Percentiles rank a stretch among this genome's conserved stretches.
Conservation (phyloP, 495 filamentous ascomycete genomes). For the Echria macrotheca region DNA sequence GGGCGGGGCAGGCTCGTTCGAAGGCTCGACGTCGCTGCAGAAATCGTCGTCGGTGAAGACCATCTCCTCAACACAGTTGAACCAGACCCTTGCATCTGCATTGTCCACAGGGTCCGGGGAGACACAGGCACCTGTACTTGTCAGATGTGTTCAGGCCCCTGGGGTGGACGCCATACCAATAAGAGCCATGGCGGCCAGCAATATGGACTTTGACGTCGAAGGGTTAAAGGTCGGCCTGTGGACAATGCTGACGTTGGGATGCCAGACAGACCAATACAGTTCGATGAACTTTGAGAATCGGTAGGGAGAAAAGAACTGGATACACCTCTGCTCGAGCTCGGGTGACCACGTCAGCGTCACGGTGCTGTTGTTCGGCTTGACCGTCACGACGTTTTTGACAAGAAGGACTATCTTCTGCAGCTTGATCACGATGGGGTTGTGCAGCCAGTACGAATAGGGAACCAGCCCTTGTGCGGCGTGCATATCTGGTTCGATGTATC, state of each 20-base stretch:
- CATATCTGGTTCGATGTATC: neutral
- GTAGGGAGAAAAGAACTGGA: slow-evolving; percentile 24
- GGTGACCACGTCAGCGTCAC: slow-evolving; percentile 23
- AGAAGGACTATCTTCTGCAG: slow-evolving; percentile 24
- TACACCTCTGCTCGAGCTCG: slow-evolving; percentile 22
- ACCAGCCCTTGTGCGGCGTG: neutral
- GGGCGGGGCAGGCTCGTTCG: slow-evolving; percentile 7
- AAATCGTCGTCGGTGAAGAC: slow-evolving; percentile 29
- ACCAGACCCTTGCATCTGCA: slow-evolving; percentile 26
- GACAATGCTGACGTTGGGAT: slow-evolving; percentile 26
- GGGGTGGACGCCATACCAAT: too few relatives aligned
- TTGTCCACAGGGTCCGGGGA: slow-evolving; percentile 24
- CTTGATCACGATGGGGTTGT: slow-evolving; percentile 21
- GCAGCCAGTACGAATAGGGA: slow-evolving; percentile 18
- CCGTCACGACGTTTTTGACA: slow-evolving; percentile 20
- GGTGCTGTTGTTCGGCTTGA: slow-evolving; percentile 22
- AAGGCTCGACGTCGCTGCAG: slow-evolving; percentile 24
- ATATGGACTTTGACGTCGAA: slow-evolving; percentile 15
- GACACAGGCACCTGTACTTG: slow-evolving; percentile 22
- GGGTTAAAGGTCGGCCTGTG: slow-evolving; percentile 26
- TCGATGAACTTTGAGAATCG: slow-evolving; percentile 27
- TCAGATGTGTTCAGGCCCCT: too few relatives aligned
- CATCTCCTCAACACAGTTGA: slow-evolving; percentile 31
- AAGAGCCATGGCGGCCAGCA: slow-evolving; percentile 26
- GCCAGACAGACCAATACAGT: slow-evolving; percentile 29